Base-by-base conservation (phyloP, 2,329 filamentous ascomycete species). In the Fusarium foetens region DNA sequence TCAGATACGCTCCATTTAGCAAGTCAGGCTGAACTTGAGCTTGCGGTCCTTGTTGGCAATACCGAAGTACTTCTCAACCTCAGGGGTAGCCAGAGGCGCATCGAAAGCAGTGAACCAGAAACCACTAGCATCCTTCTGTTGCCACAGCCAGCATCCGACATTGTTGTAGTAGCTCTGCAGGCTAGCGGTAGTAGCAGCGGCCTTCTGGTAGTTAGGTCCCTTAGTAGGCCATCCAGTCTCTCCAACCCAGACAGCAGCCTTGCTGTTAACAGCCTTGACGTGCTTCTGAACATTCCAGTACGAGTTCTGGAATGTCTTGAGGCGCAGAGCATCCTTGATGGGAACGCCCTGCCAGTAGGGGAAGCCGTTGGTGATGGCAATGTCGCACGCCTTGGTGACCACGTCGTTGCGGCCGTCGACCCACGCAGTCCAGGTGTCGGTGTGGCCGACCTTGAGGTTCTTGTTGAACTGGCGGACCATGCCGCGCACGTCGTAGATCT, bases 91-190 rank as follows among this genome's bases (percentile, higher is more conserved):
- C 0, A 41, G 17, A 2, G 74, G 74, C 4, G 71, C 21, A 8
- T 76, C 74, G 12, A 76, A 76, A 16, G 74, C 74, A 25, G 74
- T 76, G 62, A 76, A 76, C 74, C 74, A 76, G 58, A 76, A 76
- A 25, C 55, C 72, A 39, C 74, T 76, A 23, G 58, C 53, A 17
- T 66, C 65, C 27, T 66, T 55, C 60, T 72, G 70, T 23, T 38
- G 12, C 74, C 74, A 76, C 7, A 76, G 27, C 69, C 69, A 76
- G 48, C 74, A 76, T 12, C 60, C 74, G 21, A 76, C 71, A 6
- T 35, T 76, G 64, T 66, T 66, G 54, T 76, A 76, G 60, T 72
- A 76, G 39, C 42, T 67, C 67, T 76, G 71, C 52, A 73, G 43
- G 25, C 58, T 55, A 6, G 55, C 48, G 1, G 53, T 58, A 3